Conservation (phyloP, 2,329 filamentous ascomycete genomes). For the Pleomassaria siparia region DNA sequence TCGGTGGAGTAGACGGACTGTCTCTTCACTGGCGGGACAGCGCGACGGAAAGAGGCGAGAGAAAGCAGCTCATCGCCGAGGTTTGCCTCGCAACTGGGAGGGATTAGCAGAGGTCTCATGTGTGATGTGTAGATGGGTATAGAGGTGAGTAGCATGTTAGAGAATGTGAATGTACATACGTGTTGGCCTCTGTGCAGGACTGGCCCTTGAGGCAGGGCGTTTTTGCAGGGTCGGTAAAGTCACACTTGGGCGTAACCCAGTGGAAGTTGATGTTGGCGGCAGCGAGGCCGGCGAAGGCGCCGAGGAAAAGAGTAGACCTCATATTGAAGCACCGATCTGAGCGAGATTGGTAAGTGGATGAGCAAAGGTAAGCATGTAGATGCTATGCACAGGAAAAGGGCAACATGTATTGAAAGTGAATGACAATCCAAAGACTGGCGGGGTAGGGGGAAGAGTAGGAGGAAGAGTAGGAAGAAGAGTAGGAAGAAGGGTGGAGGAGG, state of each 20-base stretch:
- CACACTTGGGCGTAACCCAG: constrained; percentile 50
- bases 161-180: constrained; percentile 22
- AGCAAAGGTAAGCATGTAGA: neutral
- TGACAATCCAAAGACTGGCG: constrained; percentile 4
- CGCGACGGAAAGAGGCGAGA: constrained; percentile 29
- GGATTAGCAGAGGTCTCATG: neutral
- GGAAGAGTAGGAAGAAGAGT: too few relatives aligned
- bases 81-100: constrained; percentile 7
- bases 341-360: constrained; percentile 8
- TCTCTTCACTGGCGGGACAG: constrained; percentile 27
- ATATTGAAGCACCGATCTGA: constrained; percentile 21
- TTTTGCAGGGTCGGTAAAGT: constrained; percentile 21
- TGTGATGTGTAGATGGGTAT: neutral
- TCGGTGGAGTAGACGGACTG: constrained; percentile 41
- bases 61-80: constrained; percentile 21
- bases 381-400: neutral
- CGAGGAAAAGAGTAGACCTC: constrained; percentile 32
- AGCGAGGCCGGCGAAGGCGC: constrained; percentile 38
- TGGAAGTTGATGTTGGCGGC: constrained; percentile 54
- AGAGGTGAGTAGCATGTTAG: too few relatives aligned
- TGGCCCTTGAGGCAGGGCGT: constrained; percentile 43
- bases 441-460: neutral
- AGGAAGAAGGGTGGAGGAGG: too few relatives aligned
- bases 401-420: neutral
- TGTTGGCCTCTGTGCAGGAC: constrained; percentile 38